Evolutionary conservation across 2,329 filamentous ascomycete genomes (phyloP), one percentile per base, ranked within the genome.

Genomic region (Hymenoscyphus albidus): DNA sequence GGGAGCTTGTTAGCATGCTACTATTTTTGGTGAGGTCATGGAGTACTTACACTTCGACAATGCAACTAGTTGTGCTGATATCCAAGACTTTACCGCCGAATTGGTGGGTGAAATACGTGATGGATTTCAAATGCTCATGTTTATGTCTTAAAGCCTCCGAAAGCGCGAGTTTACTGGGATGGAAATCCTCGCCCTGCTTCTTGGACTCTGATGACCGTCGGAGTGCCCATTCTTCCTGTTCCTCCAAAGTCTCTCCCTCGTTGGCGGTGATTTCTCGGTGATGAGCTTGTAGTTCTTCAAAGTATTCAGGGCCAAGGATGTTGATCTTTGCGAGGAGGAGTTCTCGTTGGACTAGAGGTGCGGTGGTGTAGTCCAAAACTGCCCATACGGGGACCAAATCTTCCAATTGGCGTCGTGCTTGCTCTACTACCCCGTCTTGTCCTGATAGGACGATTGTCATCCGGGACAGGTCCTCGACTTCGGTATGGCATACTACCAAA

Each of bases 371-470:
- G 80, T 99, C 95, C 64, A 99, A 82, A 40, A 99, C 95, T 62
- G 95, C 95, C 95, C 95, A 99, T 65, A 99, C 95, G 31, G 95
- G 95, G 31, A 99, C 95, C 60, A 99, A 82, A 75, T 99, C 95
- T 80, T 99, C 95, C 64, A 99, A 83, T 80, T 99, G 95, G 69
- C 95, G 85, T 69, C 95, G 88, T 63, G 95, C 95, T 81, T 99
- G 95, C 83, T 99, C 95, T 35, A 99, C 93, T 42, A 98, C 94
- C 62, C 94, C 94, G 74, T 98, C 95, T 79, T 97, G 93, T 14
- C 95, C 95, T 63, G 93, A 93, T 61, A 99, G 84, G 70, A 99
- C 95, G 74, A 99, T 98, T 64, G 95, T 99, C 95, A 99, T 99
- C 76, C 95, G 93, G 40, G 92, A 97, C 62, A 99, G 84, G 75